A percentile compares a stretch with the other conserved stretches of the same genome.
Evolutionary conservation across 495 filamentous ascomycete species (phyloP).

Genomic region (Aspergillus avenaceus): DNA sequence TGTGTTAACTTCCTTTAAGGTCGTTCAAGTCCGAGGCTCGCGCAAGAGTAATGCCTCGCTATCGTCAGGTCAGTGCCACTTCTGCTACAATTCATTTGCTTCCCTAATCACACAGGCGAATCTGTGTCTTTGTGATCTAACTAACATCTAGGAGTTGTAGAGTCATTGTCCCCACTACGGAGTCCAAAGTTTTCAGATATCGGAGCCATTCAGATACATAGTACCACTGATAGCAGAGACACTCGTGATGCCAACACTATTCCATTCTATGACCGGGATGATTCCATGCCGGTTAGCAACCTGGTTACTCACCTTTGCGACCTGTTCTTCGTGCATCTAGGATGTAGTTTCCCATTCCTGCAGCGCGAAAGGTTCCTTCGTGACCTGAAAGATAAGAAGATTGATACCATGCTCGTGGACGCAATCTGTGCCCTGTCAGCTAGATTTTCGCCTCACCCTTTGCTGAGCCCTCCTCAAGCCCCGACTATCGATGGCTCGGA

Average conservation of each 20-base stretch:
- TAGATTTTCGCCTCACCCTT: constrained; percentile 68
- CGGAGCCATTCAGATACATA: constrained; percentile 16
- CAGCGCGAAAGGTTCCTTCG: constrained; percentile 63
- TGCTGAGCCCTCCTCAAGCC: constrained; percentile 52
- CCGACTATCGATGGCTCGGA: constrained; percentile 47
- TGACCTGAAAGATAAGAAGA: constrained; percentile 68
- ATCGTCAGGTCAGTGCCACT: constrained; percentile 34
- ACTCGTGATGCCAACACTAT: constrained; percentile 59
- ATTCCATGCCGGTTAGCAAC: constrained; percentile 60
- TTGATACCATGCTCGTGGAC: constrained; percentile 85
- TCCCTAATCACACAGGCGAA: too few species aligned
- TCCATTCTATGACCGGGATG: constrained; percentile 73
- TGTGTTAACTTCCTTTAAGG: constrained; percentile 18
- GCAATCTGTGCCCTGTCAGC: constrained; percentile 77
- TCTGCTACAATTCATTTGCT: constrained; percentile 8
- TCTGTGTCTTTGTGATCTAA: neutral
- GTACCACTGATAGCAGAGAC: constrained; percentile 37
- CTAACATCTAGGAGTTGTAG: constrained; percentile 15
- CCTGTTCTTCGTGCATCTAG: constrained; percentile 72
- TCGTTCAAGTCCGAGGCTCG: constrained; percentile 62
- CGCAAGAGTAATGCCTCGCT: constrained; percentile 45
- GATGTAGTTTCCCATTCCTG: constrained; percentile 79
- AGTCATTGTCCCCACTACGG: constrained; percentile 32
- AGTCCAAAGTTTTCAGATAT: constrained; percentile 29
- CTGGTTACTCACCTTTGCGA: constrained; percentile 71